Evolutionary conservation across 2,329 filamentous ascomycete genomes (phyloP).

Genomic region (Pezicula rhizophila): DNA sequence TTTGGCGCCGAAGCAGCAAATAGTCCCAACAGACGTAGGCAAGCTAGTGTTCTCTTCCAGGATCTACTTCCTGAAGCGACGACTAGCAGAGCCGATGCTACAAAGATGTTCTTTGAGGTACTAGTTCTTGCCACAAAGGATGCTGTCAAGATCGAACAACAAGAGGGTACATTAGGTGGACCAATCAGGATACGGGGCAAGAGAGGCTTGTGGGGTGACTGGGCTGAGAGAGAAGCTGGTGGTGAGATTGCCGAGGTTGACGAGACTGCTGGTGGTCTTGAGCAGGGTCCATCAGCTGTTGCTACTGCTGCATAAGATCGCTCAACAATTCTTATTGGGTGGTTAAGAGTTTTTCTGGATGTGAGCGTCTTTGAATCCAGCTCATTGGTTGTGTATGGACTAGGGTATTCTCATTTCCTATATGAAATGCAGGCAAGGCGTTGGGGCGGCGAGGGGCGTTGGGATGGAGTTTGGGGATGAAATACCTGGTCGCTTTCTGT

Average conservation of each 20-base stretch:
- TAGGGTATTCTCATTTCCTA: not conserved
- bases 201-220: slow-evolving; percentile 91
- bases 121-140: slow-evolving; percentile 96
- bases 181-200: slow-evolving; percentile 83
- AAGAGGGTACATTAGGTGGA: slow-evolving; percentile 63
- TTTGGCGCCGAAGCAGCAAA: slow-evolving; percentile 70
- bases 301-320: slow-evolving; percentile 16
- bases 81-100: slow-evolving; percentile 83
- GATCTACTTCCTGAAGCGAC: slow-evolving; percentile 77
- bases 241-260: slow-evolving; percentile 45
- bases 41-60: slow-evolving; percentile 78
- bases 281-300: slow-evolving; percentile 13
- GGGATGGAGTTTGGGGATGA: not conserved
- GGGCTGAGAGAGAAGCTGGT: slow-evolving; percentile 75
- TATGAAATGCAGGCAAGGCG: not conserved
- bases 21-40: slow-evolving; percentile 66
- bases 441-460: not conserved
- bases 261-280: slow-evolving; percentile 12
- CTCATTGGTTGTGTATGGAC: not conserved
- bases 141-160: slow-evolving; percentile 93
- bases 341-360: too few relatives aligned
- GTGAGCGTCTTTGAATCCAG: not conserved
- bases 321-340: too few relatives aligned
- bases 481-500: too few relatives aligned
- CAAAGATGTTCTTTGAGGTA: slow-evolving; percentile 99